phyloP scores from a whole-genome alignment of 257 asterid genomes.

The Ehretia macrophylla region DNA sequence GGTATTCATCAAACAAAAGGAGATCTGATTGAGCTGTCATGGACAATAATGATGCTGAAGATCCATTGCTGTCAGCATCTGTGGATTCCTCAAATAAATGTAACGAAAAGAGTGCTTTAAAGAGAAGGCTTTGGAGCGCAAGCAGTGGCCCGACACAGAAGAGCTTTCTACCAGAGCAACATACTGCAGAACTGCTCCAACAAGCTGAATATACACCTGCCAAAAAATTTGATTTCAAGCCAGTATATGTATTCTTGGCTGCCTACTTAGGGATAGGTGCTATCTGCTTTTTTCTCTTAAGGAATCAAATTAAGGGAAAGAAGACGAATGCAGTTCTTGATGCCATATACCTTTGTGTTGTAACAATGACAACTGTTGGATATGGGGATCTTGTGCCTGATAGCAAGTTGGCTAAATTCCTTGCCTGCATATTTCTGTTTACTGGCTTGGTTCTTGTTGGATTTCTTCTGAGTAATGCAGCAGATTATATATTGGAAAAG shows the following conservation, averaged over 20 bases:
- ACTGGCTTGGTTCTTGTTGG: conserved; percentile 79
- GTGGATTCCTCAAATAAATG: conserved; percentile 28
- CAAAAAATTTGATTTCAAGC: conserved; percentile 31
- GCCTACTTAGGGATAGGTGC: conserved; percentile 53
- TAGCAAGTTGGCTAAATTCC: conserved; percentile 42
- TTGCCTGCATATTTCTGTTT: conserved; percentile 67
- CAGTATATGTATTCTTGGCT: conserved; percentile 33
- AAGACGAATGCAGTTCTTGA: conserved; percentile 68
- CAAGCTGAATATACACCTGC: conserved; percentile 21
- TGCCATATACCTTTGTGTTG: conserved; percentile 71
- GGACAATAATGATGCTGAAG: conserved; percentile 41
- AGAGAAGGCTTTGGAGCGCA: conserved; percentile 25
- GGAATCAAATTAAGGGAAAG: conserved; percentile 58
- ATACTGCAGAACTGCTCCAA: conserved; percentile 10
- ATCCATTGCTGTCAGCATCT: conserved; percentile 41
- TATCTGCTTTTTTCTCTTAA: conserved; percentile 46
- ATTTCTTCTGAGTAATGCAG: conserved; percentile 66
- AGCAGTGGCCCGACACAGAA: conserved; percentile 16
- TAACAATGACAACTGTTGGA: conserved; percentile 95
- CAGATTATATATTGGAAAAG: conserved; percentile 63
- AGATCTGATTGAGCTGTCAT: conserved; percentile 18
- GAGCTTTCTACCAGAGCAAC: conserved; percentile 14
- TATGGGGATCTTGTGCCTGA: conserved; percentile 83
- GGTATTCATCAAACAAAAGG: neutral
- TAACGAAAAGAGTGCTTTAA: conserved; percentile 25